Conservation (phyloP, 768 basidiomycete species). For the Mycena vitilis region DNA sequence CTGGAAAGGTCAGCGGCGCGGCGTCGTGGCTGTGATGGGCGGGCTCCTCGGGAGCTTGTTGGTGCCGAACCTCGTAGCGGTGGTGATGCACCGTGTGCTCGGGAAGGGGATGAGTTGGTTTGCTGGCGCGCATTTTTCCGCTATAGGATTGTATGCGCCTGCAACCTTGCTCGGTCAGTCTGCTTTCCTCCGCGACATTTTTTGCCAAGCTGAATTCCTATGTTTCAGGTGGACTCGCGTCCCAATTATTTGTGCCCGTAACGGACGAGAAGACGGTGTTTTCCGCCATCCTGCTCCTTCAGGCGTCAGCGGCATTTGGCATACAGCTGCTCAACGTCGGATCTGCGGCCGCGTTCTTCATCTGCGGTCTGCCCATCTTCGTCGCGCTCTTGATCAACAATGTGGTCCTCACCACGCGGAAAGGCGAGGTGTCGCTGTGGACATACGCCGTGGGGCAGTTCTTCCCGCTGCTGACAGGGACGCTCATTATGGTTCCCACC, state of each 20-base stretch:
- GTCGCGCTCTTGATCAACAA: constrained; percentile 66
- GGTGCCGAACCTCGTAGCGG: constrained; percentile 77
- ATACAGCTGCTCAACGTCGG: constrained; percentile 79
- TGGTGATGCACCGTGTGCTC: constrained; percentile 70
- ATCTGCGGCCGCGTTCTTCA: constrained; percentile 79
- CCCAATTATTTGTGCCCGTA: constrained; percentile 69
- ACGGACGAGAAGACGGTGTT: constrained; percentile 71
- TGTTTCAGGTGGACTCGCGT: constrained; percentile 66
- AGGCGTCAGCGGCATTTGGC: constrained; percentile 63
- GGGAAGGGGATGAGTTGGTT: constrained; percentile 90
- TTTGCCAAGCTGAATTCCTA: background rate
- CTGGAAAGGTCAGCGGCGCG: constrained; percentile 55
- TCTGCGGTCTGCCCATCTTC: constrained; percentile 69
- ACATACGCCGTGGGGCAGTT: constrained; percentile 73
- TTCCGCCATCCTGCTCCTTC: constrained; percentile 69
- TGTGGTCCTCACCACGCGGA: constrained; percentile 42
- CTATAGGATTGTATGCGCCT: constrained; percentile 79
- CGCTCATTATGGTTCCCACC: constrained; percentile 68
- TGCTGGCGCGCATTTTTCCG: constrained; percentile 69
- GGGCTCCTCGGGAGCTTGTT: constrained; percentile 67
- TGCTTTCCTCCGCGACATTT: background rate
- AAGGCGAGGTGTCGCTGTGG: constrained; percentile 61
- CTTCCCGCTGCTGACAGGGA: constrained; percentile 66
- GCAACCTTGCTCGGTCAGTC: constrained; percentile 75
- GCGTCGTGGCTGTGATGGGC: constrained; percentile 59